Evolutionary conservation across 1,139 yeast species (phyloP).

Genomic region (Diutina pseudorugosa): DNA sequence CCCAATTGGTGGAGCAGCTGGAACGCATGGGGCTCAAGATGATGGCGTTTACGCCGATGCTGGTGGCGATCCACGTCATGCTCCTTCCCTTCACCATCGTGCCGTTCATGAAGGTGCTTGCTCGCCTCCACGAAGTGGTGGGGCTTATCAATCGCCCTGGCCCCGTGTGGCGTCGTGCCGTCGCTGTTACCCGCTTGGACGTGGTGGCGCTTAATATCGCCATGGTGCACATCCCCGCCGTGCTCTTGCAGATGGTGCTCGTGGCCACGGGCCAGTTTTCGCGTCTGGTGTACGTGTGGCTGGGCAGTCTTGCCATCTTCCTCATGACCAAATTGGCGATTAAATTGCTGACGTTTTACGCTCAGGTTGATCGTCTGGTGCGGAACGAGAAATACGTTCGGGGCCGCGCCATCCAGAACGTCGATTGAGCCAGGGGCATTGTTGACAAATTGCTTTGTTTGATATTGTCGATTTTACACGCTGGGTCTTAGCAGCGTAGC

Average conservation of each 20-base stretch:
- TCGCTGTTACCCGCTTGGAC: not conserved
- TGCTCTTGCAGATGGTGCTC: not conserved
- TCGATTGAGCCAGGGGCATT: conserved; percentile 19
- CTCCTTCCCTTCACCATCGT: conserved; percentile 6
- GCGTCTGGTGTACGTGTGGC: not conserved
- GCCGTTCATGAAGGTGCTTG: conserved; percentile 4
- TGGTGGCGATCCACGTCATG: conserved; percentile 7
- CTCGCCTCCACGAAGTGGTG: not conserved
- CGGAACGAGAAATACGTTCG: conserved; percentile 50
- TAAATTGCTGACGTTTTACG: not conserved
- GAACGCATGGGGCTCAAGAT: not conserved
- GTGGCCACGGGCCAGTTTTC: not conserved
- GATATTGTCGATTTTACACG: no score
- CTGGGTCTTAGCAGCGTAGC: no score
- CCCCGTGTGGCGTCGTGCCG: not conserved
- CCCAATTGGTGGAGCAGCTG: conserved; percentile 4
- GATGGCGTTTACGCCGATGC: conserved; percentile 5
- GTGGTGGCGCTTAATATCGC: not conserved
- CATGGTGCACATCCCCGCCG: conserved; percentile 1
- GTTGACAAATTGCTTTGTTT: no score
- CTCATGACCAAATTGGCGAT: not conserved
- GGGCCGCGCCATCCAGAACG: conserved; percentile 51
- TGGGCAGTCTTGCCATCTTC: not conserved
- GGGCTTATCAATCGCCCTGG: not conserved
- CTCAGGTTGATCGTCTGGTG: conserved; percentile 27